A percentile compares a stretch with the other conserved stretches of the same genome.
These are phyloP conservation scores for Daldinia loculata DNA, from an alignment of 495 filamentous ascomycete species.

Conservation along the genomic window DNA sequence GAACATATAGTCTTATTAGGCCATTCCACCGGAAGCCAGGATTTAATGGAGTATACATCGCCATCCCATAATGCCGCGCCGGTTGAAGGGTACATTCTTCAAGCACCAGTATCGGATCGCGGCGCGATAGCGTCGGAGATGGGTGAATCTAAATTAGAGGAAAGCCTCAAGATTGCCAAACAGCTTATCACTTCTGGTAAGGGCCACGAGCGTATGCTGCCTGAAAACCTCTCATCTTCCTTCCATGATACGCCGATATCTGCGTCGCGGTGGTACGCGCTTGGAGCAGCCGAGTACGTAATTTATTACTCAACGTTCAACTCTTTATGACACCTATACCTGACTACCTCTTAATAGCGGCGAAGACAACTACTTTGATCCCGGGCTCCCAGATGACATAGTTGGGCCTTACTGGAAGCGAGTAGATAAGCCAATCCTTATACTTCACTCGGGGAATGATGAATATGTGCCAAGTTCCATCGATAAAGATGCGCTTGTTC, in stretches of 20 bases:
- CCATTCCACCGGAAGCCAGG: slow-evolving; percentile 83
- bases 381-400: slow-evolving; percentile 70
- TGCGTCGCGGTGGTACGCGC: slow-evolving; percentile 72
- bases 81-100: slow-evolving; percentile 83
- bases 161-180: slow-evolving; percentile 62
- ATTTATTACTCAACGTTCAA: background rate
- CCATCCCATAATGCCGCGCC: slow-evolving; percentile 49
- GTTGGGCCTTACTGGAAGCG: slow-evolving; percentile 70
- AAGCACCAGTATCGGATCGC: slow-evolving; percentile 82
- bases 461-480: slow-evolving; percentile 70
- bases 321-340: background rate
- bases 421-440: slow-evolving; percentile 63
- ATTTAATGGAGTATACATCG: slow-evolving; percentile 76
- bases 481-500: slow-evolving; percentile 70
- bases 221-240: slow-evolving; percentile 57
- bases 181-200: slow-evolving; percentile 61
- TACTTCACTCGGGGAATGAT: slow-evolving; percentile 77
- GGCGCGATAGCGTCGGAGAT: slow-evolving; percentile 63
- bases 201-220: slow-evolving; percentile 66
- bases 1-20: slow-evolving; percentile 85
- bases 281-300: slow-evolving; percentile 65
- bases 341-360: slow-evolving; percentile 56
- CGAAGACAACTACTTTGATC: slow-evolving; percentile 90
- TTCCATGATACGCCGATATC: slow-evolving; percentile 65
- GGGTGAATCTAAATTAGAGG: slow-evolving; percentile 56